A percentile compares a stretch with the other conserved stretches of the same genome.
Conservation (phyloP, 2,329 filamentous ascomycete genomes). For the Aspergillus udagawae region DNA sequence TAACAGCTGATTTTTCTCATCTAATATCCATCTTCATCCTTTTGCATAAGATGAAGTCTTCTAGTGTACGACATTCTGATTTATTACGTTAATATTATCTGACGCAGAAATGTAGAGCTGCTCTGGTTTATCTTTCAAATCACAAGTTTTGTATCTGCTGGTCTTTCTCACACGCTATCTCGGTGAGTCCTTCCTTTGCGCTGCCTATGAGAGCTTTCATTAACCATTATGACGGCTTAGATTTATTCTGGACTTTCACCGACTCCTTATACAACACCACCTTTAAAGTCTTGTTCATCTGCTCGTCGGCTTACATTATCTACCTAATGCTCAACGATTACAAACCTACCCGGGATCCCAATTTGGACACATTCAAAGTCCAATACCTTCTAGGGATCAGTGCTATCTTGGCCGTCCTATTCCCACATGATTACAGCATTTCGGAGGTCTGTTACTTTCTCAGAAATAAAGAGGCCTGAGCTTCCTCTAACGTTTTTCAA, state of each 20-base stretch:
- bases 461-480: background rate
- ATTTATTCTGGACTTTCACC: slow-evolving; percentile 81
- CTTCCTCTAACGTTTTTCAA: slow-evolving; percentile 35
- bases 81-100: slow-evolving; percentile 1
- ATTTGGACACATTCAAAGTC: slow-evolving; percentile 94
- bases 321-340: slow-evolving; percentile 98
- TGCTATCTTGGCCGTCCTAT: slow-evolving; percentile 71
- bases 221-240: slow-evolving; percentile 39
- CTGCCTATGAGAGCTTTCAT: background rate
- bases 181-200: slow-evolving; percentile 48
- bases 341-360: slow-evolving; percentile 95
- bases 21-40: slow-evolving; percentile 90
- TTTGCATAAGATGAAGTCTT: slow-evolving; percentile 91
- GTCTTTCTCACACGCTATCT: slow-evolving; percentile 95
- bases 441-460: slow-evolving; percentile 52
- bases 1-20: slow-evolving; percentile 87
- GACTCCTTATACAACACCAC: slow-evolving; percentile 83
- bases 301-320: slow-evolving; percentile 84
- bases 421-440: slow-evolving; percentile 78
- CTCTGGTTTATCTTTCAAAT: slow-evolving; percentile 97
- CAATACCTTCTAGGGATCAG: slow-evolving; percentile 87
- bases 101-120: slow-evolving; percentile 64
- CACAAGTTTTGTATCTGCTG: slow-evolving; percentile 87
- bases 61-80: slow-evolving; percentile 62
- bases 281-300: slow-evolving; percentile 95